Base-by-base conservation (phyloP, 2,329 filamentous ascomycete species). In the Apiospora koreana region DNA sequence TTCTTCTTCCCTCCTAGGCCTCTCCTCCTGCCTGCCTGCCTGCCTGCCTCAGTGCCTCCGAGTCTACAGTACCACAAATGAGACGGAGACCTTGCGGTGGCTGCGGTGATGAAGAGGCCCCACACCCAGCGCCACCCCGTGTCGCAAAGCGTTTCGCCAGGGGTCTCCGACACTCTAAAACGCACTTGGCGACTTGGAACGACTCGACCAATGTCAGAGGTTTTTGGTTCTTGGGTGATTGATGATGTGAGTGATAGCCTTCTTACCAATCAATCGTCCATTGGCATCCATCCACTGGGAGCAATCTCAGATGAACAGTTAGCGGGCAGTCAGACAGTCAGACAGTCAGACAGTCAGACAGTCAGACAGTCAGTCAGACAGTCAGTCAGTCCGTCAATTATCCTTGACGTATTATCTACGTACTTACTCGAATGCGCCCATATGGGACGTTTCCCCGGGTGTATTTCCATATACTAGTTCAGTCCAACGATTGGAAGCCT, bases 131-230 rank as follows among this genome's bases (percentile, higher is more conserved):
- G 23, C 21, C 43, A 10, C 41, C 45, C 48, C 68, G 68, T 70
- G 65, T 71, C 70, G 68, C 68, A 71, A 25, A 35, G 25, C 35
- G 70, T 71, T 71, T 71, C 70, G 70, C 43, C 70, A 69, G 70
- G 70, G 70, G 68, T 70, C 66, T 71, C 67, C 38, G 65, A 71
- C 70, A 69, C 65, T 64, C 35, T 42, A 50, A 69, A 69, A 67
- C 48, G 65, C 48, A 3, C 69, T 69, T 69, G 69, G 69, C 69
- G 31, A 64, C 70, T 62, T 67, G 70, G 50, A 62, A 62, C 54
- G 21, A 62, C 31, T 62, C 54, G 54, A 38, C 54, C 54, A 62
- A 62, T 62, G 54, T 62, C 54, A 50, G 46, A 50, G 46, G 23
- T 5, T 35, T n/a, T 25, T 54, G 28, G 50, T 31, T 25, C 50